Evolutionary conservation across 2,329 filamentous ascomycete species (phyloP), one percentile per base, ranked within the genome.

Genomic region (Cordyceps militaris): DNA sequence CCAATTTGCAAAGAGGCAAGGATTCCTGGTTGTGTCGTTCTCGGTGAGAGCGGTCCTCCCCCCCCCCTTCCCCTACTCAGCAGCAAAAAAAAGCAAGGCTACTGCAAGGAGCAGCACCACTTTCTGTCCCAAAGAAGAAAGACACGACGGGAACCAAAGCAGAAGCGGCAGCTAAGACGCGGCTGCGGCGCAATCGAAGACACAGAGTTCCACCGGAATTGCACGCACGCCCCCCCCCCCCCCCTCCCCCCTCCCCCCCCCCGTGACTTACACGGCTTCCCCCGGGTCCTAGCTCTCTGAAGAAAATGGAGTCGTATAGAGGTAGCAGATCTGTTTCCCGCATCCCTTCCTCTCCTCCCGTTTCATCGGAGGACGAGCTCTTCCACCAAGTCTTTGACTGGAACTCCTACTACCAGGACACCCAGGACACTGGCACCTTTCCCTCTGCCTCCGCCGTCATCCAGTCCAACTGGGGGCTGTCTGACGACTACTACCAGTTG

Each of bases 361-460:
- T 70, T 42, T 65, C 65, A 61, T 67, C 66, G 57, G 67, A 69
- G 56, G 66, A 71, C 59, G 68, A 69, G 56, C 66, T 71, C 60
- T 71, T 73, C 65, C 60, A 70, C 58, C 63, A 67, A 59, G 64
- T 69, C 67, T 73, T 73, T 65, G 71, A 73, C 70, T 73, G 67
- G 69, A 61, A 65, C 58, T 62, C 65, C 60, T 72, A 71, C 64
- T 70, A 65, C 66, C 54, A 50, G 44, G 44, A 57, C 7, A 57
- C 44, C 44, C 54, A 46, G 26, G 44, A 57, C 54, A 28, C 50
- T 36, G 36, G 46, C 30, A 38, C n/a, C 46, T 26, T 49, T 34
- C 19, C 54, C 54, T 50, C 54, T 13, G n/a, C 46, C 6, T 32
- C 54, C 46, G 42, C 54, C 46, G 19, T 50, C 34, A 32, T 26